phyloP scores from a whole-genome alignment of 257 asterid genomes.

The Solanum virginianum region DNA sequence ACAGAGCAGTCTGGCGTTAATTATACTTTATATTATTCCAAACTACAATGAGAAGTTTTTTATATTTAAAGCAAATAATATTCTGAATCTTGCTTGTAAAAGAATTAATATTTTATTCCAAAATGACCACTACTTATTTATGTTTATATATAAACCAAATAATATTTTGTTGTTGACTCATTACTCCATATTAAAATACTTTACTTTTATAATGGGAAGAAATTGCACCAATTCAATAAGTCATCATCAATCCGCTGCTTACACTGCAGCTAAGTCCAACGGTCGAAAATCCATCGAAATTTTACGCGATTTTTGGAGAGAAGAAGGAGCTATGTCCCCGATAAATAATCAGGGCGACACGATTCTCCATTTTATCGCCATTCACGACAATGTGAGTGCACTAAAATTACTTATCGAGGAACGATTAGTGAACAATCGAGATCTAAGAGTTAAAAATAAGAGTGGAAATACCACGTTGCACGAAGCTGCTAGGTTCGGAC shows the following conservation, averaged over 20 bases:
- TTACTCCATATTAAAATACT: background rate
- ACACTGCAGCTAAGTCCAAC: background rate
- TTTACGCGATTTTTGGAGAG: background rate
- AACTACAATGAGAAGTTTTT: background rate
- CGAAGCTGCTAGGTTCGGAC: background rate
- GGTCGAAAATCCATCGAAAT: background rate
- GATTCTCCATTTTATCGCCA: background rate
- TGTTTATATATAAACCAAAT: background rate
- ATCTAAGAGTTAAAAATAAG: background rate
- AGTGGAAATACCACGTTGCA: background rate
- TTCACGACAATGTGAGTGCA: background rate
- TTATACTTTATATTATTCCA: background rate
- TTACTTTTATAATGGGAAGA: background rate
- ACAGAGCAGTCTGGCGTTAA: background rate
- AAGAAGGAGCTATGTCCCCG: background rate
- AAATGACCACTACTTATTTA: background rate
- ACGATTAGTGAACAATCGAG: background rate
- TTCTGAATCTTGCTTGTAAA: background rate
- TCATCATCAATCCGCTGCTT: background rate
- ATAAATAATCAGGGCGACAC: background rate
- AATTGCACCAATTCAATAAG: background rate
- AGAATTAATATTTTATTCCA: background rate
- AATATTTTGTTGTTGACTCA: background rate
- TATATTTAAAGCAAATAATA: background rate
- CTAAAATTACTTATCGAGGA: background rate